Conservation (phyloP, 1,284 basidiomycete species). For the Trametes pubescens region DNA sequence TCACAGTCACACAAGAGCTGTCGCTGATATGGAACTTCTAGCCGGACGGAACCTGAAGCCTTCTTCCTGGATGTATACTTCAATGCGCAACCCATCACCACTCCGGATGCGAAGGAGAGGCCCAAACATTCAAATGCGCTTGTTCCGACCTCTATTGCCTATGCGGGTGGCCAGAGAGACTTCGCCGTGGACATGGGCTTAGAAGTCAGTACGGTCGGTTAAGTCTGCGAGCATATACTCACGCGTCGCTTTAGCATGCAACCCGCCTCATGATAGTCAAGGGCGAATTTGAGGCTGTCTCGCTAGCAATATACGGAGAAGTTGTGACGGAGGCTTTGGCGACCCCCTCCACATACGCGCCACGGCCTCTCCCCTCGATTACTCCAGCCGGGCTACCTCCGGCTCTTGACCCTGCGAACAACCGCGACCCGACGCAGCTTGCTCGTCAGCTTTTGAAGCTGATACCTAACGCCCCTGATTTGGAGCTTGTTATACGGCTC, state of each 20-base stretch:
- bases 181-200: constrained; percentile 74
- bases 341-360: constrained; percentile 42
- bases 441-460: constrained; percentile 66
- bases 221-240: constrained; percentile 9
- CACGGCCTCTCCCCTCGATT: constrained; percentile 48
- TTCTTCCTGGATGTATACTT: constrained; percentile 80
- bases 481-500: constrained; percentile 68
- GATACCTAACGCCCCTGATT: constrained; percentile 65
- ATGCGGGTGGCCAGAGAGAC: constrained; percentile 71
- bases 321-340: constrained; percentile 48
- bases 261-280: constrained; percentile 83
- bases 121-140: constrained; percentile 71
- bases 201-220: constrained; percentile 44
- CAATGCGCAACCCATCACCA: constrained; percentile 62
- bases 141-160: constrained; percentile 74
- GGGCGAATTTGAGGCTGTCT: constrained; percentile 70
- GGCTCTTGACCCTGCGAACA: constrained; percentile 66
- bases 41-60: constrained; percentile 72
- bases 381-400: constrained; percentile 53
- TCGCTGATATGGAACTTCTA: constrained; percentile 14
- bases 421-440: constrained; percentile 63
- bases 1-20: not conserved
- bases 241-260: constrained; percentile 57
- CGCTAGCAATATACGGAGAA: constrained; percentile 75
- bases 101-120: constrained; percentile 60